phyloP scores from a whole-genome alignment of 306 rosid genomes.

The Cyamopsis tetragonoloba region DNA sequence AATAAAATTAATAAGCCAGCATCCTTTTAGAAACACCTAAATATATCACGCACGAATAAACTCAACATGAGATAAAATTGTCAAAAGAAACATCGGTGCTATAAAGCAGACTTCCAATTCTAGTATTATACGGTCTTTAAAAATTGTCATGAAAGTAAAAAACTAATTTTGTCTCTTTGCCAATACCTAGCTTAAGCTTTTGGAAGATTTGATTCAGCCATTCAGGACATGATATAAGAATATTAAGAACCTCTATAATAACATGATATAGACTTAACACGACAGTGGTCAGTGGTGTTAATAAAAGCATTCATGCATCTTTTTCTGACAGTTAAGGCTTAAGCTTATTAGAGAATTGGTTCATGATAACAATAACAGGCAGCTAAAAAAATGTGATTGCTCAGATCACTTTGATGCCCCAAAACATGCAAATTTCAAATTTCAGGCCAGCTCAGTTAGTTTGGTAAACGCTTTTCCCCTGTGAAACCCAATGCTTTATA shows the following conservation, averaged over 20 bases:
- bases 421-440: conserved; percentile 10
- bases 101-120: neutral
- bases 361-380: neutral
- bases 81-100: neutral
- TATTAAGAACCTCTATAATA: neutral
- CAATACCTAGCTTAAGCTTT: neutral
- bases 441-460: conserved; percentile 25
- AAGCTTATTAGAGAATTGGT: neutral
- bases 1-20: no score
- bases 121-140: neutral
- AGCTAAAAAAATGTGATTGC: neutral
- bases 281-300: neutral
- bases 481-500: neutral
- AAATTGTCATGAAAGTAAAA: neutral
- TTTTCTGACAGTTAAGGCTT: neutral
- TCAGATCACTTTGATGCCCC: neutral
- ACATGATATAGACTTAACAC: neutral
- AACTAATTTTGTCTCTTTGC: neutral
- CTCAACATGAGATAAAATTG: neutral
- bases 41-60: neutral
- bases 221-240: neutral
- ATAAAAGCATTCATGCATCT: neutral
- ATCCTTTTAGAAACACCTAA: neutral
- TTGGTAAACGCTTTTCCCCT: conserved; percentile 1
- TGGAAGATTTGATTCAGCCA: neutral